Evolutionary conservation across 306 rosid species (phyloP).

Genomic region (Carpinus fangiana): DNA sequence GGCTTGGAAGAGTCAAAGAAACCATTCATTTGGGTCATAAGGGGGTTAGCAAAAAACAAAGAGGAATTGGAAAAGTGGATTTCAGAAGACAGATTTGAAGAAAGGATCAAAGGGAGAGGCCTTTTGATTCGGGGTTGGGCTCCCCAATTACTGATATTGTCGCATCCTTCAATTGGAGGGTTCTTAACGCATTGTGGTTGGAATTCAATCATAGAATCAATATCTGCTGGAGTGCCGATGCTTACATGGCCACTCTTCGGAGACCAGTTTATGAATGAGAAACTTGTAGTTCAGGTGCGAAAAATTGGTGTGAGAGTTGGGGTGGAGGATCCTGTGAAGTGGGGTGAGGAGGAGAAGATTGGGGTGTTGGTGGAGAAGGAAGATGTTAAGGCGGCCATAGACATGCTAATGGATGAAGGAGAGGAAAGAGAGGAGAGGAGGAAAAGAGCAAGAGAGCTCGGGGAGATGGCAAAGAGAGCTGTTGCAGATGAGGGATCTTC

Average conservation of each 20-base stretch:
- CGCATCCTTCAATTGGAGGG: constrained; percentile 56
- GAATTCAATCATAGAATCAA: constrained; percentile 59
- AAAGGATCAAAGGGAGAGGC: constrained; percentile 35
- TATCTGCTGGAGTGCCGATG: constrained; percentile 47
- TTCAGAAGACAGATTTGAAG: constrained; percentile 39
- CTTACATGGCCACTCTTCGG: constrained; percentile 45
- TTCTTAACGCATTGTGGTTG: constrained; percentile 68
- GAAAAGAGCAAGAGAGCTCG: constrained; percentile 26
- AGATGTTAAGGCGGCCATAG: constrained; percentile 32
- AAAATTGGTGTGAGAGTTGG: constrained; percentile 38
- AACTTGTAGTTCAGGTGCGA: constrained; percentile 26
- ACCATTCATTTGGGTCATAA: constrained; percentile 42
- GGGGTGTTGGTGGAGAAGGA: constrained; percentile 28
- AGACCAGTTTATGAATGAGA: constrained; percentile 50
- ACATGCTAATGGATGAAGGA: constrained; percentile 24
- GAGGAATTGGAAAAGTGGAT: constrained; percentile 45
- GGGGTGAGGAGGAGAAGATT: constrained; percentile 39
- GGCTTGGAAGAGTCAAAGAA: constrained; percentile 36
- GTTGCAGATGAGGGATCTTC: constrained; percentile 40
- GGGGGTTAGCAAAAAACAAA: neutral
- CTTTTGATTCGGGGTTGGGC: constrained; percentile 61
- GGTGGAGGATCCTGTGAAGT: constrained; percentile 25
- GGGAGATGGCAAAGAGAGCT: constrained; percentile 28
- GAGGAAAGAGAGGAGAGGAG: constrained; percentile 27
- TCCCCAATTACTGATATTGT: constrained; percentile 49